These are phyloP conservation scores for Ogataea parapolymorpha DNA, from an alignment of 805 yeast genomes.

Conservation along the genomic window DNA sequence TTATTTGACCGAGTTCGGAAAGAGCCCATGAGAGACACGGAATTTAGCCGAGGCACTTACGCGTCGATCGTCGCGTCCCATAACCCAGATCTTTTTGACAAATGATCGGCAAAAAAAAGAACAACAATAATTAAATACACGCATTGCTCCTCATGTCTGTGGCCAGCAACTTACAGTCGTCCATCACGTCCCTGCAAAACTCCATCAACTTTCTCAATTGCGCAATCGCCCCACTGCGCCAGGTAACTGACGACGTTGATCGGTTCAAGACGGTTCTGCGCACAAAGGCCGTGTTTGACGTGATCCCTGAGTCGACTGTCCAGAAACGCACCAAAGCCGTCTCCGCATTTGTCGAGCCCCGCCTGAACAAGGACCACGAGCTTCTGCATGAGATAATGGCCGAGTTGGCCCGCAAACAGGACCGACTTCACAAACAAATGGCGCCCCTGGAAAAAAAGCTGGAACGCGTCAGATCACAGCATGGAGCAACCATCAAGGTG, in stretches of 20 bases:
- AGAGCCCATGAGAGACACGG: background rate
- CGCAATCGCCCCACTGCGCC: conserved; percentile 19
- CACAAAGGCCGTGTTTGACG: conserved; percentile 46
- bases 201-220: conserved; percentile 17
- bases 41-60: background rate
- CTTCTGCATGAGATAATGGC: conserved; percentile 29
- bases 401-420: conserved; percentile 36
- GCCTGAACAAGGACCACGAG: conserved; percentile 33
- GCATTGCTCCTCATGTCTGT: conserved; percentile 2
- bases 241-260: conserved; percentile 36
- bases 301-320: conserved; percentile 48
- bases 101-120: background rate
- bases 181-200: conserved; percentile 16
- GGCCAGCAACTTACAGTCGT: conserved; percentile 17
- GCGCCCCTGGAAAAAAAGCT: conserved; percentile 15
- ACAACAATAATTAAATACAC: background rate
- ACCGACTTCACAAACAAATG: conserved; percentile 31
- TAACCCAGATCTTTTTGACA: background rate
- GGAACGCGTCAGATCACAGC: conserved; percentile 43
- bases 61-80: conserved; percentile 3
- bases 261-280: conserved; percentile 39
- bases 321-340: conserved; percentile 38
- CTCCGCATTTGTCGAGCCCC: conserved; percentile 40
- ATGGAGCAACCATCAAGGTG: conserved; percentile 35
- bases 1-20: background rate